Evolutionary conservation across 1,139 yeast genomes (phyloP), one percentile per base, ranked within the genome.

Genomic region (Debaryomyces sp.): DNA sequence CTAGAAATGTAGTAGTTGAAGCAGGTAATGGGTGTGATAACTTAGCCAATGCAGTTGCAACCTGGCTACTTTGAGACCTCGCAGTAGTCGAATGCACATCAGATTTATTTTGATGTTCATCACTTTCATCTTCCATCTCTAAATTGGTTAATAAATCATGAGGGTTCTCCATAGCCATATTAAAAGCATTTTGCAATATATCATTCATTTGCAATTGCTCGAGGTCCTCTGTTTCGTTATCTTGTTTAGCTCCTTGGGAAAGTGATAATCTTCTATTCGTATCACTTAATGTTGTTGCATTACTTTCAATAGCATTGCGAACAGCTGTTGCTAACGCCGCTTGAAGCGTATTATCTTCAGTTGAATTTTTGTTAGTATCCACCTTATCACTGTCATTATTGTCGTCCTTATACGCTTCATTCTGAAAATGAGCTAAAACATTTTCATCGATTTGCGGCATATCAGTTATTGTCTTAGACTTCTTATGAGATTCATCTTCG

Each of bases 121-220:
- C 39, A 22, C 34, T 49, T 37, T 57, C 55, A 33, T 64, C 71
- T 43, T 64, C 68, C 43, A 75, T 64, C 46, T 78, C 81, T 55
- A 82, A 63, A 50, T 77, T 79, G 27, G 80, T 75, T 40, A 83
- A 64, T 36, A 84, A 71, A 38, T 80, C 81, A 30, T 77, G 80
- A 5, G 88, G 87, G 53, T 82, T 80, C 54, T 82, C 85, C 77
- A 82, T 75, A 1, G 92, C 92, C 86, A 85, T 77, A 44, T 80
- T 79, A 67, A 85, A 77, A 0, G 91, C 92, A 66, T 84, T 85
- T 55, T 84, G 87, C 73, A 86, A 77, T 54, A 87, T 86, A 55
- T 82, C 87, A 58, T 82, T 84, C 83, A 81, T 78, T 53, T 78
- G 81, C 43, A 75, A 63, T 50, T 72, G 77, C 46, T 77, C 81